Percentiles rank a stretch among this genome's conserved stretches.
Evolutionary conservation across 1,284 basidiomycete species (phyloP).

Genomic region (Moniliophthora roreri): DNA sequence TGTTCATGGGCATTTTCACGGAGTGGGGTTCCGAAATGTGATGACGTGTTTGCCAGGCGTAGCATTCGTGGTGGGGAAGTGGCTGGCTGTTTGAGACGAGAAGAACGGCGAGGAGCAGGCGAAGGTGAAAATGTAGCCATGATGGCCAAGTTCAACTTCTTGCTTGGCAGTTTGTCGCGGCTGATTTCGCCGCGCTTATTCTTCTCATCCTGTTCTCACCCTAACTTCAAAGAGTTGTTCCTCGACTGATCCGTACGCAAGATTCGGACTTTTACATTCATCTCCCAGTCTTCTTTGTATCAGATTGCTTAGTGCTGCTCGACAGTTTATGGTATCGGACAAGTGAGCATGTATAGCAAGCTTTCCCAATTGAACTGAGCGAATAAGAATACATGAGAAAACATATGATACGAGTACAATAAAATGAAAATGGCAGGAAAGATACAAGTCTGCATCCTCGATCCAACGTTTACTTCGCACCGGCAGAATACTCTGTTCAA

Average conservation of each 20-base stretch:
- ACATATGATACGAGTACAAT: background rate
- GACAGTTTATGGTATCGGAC: too few species aligned
- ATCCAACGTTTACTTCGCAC: constrained; percentile 5
- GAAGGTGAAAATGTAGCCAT: constrained; percentile 55
- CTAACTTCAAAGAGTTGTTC: too few species aligned
- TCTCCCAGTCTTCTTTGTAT: too few species aligned
- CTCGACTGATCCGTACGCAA: too few species aligned
- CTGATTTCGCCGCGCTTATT: background rate
- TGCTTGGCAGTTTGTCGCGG: background rate
- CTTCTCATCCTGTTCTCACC: background rate
- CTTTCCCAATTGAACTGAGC: too few species aligned
- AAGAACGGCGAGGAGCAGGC: constrained; percentile 47
- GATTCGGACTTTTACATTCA: too few species aligned
- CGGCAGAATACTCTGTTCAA: constrained; percentile 12
- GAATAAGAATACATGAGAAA: constrained; percentile 1
- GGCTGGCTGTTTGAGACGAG: constrained; percentile 38
- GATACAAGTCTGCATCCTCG: too few species aligned
- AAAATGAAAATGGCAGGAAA: too few species aligned
- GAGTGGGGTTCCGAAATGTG: constrained; percentile 34
- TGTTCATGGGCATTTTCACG: constrained; percentile 32
- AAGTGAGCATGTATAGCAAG: too few species aligned
- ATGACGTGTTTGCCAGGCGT: constrained; percentile 27
- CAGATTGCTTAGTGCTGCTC: too few species aligned
- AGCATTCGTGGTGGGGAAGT: constrained; percentile 38
- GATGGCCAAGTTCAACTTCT: background rate